phyloP scores from a whole-genome alignment of 177 flowering plant genomes.

The Vitis hybrid region DNA sequence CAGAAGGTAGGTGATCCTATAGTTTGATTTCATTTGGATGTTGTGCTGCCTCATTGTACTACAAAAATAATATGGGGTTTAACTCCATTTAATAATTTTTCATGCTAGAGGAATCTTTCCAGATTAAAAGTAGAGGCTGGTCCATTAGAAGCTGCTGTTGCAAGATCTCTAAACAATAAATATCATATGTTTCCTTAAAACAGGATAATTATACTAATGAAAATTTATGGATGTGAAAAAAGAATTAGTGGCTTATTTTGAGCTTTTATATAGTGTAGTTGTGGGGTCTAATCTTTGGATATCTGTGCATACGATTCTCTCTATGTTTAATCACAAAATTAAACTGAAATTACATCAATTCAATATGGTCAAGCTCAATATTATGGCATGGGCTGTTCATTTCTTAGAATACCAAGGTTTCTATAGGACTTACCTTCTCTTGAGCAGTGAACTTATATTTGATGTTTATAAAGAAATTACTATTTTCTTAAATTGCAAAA shows the following conservation, averaged over 20 bases:
- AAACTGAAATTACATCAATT: not conserved
- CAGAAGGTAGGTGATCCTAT: conserved; percentile 66
- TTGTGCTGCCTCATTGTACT: not conserved
- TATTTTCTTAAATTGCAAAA: not conserved
- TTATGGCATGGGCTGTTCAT: not conserved
- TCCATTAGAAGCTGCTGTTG: not conserved
- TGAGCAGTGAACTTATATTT: not conserved
- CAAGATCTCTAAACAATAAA: not conserved
- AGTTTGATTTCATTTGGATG: not conserved
- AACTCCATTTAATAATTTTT: not conserved
- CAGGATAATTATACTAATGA: not conserved
- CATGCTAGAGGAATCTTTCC: not conserved
- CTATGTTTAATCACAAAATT: not conserved
- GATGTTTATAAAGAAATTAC: not conserved
- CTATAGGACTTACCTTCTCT: not conserved
- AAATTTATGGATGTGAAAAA: not conserved
- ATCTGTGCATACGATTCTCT: not conserved
- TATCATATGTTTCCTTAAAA: not conserved
- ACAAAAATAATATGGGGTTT: not conserved
- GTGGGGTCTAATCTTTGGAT: not conserved
- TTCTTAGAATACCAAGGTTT: not conserved
- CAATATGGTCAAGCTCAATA: not conserved
- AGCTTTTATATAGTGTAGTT: not conserved
- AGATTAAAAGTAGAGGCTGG: not conserved
- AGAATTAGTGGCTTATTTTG: not conserved